phyloP scores from a whole-genome alignment of 192 early-diverging fungal species.

The Backusella luteola region DNA sequence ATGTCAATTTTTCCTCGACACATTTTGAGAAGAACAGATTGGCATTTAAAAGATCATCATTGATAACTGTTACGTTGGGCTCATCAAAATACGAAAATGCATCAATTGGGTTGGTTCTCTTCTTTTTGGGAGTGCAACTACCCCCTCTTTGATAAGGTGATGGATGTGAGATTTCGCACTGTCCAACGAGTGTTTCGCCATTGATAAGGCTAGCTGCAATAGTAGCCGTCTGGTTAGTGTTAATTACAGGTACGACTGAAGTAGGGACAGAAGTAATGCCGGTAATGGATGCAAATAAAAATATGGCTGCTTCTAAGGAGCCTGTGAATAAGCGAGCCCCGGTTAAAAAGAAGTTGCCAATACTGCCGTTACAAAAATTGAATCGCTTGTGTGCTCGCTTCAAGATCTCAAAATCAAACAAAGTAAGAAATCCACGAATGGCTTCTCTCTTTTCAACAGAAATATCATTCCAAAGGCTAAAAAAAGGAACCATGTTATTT shows the following conservation, averaged over 20 bases:
- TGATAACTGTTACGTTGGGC: background rate
- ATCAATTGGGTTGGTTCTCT: slow-evolving; percentile 35
- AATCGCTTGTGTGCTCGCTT: slow-evolving; percentile 61
- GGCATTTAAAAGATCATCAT: slow-evolving; percentile 14
- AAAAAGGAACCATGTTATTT: background rate
- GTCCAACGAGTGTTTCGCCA: slow-evolving; percentile 59
- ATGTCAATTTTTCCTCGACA: slow-evolving; percentile 37
- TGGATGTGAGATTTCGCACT: slow-evolving; percentile 79
- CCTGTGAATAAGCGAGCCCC: slow-evolving; percentile 74
- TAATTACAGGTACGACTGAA: slow-evolving; percentile 68
- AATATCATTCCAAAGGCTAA: slow-evolving; percentile 51
- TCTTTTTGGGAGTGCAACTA: slow-evolving; percentile 3
- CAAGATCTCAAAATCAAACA: slow-evolving; percentile 66
- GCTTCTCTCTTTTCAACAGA: slow-evolving; percentile 57
- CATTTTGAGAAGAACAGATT: slow-evolving; percentile 61
- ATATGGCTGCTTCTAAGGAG: slow-evolving; percentile 67
- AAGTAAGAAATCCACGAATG: slow-evolving; percentile 70
- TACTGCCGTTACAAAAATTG: slow-evolving; percentile 70
- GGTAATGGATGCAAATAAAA: slow-evolving; percentile 70
- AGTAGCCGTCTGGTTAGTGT: slow-evolving; percentile 57
- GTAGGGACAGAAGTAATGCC: slow-evolving; percentile 57
- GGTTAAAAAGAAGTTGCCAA: slow-evolving; percentile 80
- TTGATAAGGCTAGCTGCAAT: slow-evolving; percentile 70
- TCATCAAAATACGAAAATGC: slow-evolving; percentile 31
- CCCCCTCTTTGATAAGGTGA: slow-evolving; percentile 14